Evolutionary conservation across 805 yeast genomes (phyloP).

Genomic region (Kluyveromyces siamensis): DNA sequence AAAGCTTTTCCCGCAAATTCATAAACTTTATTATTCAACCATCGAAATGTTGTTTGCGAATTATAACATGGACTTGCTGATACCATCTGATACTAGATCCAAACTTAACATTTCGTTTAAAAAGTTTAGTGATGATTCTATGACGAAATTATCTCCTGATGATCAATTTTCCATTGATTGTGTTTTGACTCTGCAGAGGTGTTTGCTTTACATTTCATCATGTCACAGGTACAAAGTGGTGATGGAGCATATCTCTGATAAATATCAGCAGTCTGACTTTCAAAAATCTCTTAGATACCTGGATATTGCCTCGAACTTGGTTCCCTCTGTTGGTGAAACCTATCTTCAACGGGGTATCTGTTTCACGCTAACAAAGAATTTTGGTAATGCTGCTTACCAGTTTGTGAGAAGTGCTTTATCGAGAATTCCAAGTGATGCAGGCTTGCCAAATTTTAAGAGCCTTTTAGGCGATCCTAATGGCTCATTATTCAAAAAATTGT

Average conservation of each 20-base stretch:
- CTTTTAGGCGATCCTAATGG: constrained; percentile 31
- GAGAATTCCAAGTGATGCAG: constrained; percentile 40
- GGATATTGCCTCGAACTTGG: constrained; percentile 42
- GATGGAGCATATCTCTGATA: constrained; percentile 34
- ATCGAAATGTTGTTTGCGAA: constrained; percentile 3
- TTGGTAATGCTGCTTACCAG: constrained; percentile 18
- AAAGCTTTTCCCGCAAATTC: constrained; percentile 7
- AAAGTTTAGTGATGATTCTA: background rate
- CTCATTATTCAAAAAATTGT: constrained; percentile 17
- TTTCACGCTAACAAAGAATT: constrained; percentile 18
- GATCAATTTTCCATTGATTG: constrained; percentile 9
- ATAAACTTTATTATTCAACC: constrained; percentile 7
- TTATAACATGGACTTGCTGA: constrained; percentile 1
- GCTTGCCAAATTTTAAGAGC: constrained; percentile 37
- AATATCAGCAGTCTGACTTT: constrained; percentile 33
- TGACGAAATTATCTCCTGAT: constrained; percentile 3
- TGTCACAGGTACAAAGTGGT: constrained; percentile 47
- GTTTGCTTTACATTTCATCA: constrained; percentile 44
- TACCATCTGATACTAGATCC: constrained; percentile 5
- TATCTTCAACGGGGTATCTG: constrained; percentile 21
- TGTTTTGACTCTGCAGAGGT: constrained; percentile 14
- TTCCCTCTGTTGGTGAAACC: constrained; percentile 65
- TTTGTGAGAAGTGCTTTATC: constrained; percentile 46
- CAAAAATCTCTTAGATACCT: constrained; percentile 39
- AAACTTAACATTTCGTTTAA: constrained; percentile 1